phyloP scores from a whole-genome alignment of 306 rosid genomes.

The Cyamopsis tetragonoloba region DNA sequence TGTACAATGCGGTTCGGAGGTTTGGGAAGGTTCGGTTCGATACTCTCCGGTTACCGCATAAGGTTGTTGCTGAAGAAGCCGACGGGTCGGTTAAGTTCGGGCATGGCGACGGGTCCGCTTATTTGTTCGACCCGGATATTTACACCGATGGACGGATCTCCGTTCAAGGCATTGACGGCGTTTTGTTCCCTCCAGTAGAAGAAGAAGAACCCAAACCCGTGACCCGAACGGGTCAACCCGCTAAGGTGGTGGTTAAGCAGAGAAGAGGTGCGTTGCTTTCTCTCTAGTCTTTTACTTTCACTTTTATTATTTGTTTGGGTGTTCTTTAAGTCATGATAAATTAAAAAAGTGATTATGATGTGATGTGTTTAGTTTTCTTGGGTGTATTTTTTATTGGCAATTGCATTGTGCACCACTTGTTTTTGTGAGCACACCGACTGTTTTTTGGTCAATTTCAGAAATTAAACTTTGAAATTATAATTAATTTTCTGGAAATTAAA shows the following conservation, averaged over 20 bases:
- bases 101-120: constrained; percentile 62
- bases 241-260: constrained; percentile 53
- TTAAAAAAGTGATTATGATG: constrained; percentile 26
- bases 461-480: too few species aligned
- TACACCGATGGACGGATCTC: constrained; percentile 75
- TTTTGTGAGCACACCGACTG: too few species aligned
- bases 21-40: constrained; percentile 72
- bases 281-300: not conserved
- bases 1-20: constrained; percentile 78
- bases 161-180: constrained; percentile 82
- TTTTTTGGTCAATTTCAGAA: too few species aligned
- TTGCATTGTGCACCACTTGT: too few species aligned
- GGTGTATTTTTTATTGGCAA: not conserved
- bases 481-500: too few species aligned
- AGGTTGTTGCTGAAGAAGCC: constrained; percentile 68
- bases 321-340: constrained; percentile 21
- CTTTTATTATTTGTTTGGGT: constrained; percentile 19
- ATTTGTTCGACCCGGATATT: constrained; percentile 81
- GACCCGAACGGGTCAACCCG: constrained; percentile 47
- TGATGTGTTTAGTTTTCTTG: constrained; percentile 15
- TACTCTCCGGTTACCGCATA: constrained; percentile 65
- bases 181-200: constrained; percentile 56
- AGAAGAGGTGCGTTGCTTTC: constrained; percentile 64
- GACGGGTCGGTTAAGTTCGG: constrained; percentile 84
- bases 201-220: constrained; percentile 18